phyloP scores from a whole-genome alignment of 495 filamentous ascomycete species.

The Niebla homalea region DNA sequence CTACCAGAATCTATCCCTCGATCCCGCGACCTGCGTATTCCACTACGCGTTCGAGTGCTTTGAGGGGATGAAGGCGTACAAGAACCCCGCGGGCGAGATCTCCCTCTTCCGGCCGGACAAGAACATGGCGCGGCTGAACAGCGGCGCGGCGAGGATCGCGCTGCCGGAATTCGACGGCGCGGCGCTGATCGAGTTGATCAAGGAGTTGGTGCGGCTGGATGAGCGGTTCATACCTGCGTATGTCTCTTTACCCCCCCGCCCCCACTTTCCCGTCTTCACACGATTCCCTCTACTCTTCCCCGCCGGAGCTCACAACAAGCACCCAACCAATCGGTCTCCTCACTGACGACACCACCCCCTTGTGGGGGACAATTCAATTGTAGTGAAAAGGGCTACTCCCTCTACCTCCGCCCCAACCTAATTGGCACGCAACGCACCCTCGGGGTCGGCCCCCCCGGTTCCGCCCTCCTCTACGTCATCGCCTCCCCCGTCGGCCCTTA shows the following conservation, averaged over 20 bases:
- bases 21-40: slow-evolving; percentile 93
- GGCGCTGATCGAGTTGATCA: slow-evolving; percentile 64
- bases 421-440: slow-evolving; percentile 93
- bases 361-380: slow-evolving; percentile 11
- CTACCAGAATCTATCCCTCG: slow-evolving; percentile 92
- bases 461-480: slow-evolving; percentile 84
- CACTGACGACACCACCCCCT: neutral
- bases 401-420: slow-evolving; percentile 92
- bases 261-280: neutral
- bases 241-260: slow-evolving; percentile 13
- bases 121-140: slow-evolving; percentile 91
- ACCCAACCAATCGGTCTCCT: slow-evolving; percentile 8
- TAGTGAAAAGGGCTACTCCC: slow-evolving; percentile 66
- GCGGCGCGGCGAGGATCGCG: slow-evolving; percentile 77
- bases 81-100: slow-evolving; percentile 56
- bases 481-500: slow-evolving; percentile 95
- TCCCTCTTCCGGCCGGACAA: slow-evolving; percentile 88
- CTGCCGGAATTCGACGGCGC: slow-evolving; percentile 67
- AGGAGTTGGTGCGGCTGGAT: slow-evolving; percentile 65
- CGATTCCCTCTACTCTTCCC: neutral
- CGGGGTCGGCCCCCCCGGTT: slow-evolving; percentile 80
- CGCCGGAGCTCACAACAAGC: neutral
- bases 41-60: slow-evolving; percentile 97
- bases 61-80: slow-evolving; percentile 98
- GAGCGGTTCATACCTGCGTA: slow-evolving; percentile 73